phyloP scores from a whole-genome alignment of 1,139 yeast genomes.

The Geotrichum fermentans region DNA sequence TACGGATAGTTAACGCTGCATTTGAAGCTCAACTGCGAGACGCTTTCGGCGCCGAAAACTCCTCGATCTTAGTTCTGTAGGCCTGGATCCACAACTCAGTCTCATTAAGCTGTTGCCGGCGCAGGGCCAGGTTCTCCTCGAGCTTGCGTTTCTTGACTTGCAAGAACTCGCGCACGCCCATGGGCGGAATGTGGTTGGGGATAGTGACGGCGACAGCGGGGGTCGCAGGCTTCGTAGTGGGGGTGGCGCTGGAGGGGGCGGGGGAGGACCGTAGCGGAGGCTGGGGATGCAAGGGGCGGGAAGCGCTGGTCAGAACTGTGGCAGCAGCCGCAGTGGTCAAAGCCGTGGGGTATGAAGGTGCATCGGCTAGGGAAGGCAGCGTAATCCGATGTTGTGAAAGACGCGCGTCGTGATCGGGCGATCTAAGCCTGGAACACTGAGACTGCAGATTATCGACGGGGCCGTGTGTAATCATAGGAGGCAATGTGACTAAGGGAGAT shows the following conservation, averaged over 20 bases:
- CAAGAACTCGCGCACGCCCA: slow-evolving; percentile 3
- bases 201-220: too few species aligned
- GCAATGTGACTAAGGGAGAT: too few species aligned
- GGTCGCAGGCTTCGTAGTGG: background rate
- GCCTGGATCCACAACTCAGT: slow-evolving; percentile 11
- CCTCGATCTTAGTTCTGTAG: slow-evolving; percentile 8
- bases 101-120: slow-evolving; percentile 4
- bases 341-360: too few species aligned
- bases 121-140: slow-evolving; percentile 6
- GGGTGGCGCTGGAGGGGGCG: background rate
- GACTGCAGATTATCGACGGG: too few species aligned
- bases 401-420: too few species aligned
- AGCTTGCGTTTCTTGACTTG: slow-evolving; percentile 3
- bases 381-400: too few species aligned
- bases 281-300: background rate
- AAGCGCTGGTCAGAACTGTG: too few species aligned
- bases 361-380: too few species aligned
- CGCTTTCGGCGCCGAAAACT: background rate
- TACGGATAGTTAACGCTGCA: too few species aligned
- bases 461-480: too few species aligned
- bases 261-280: background rate
- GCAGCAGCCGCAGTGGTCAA: too few species aligned
- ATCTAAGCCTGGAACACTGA: too few species aligned
- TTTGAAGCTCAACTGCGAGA: background rate
- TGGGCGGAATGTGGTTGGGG: slow-evolving; percentile 6